Base-by-base conservation (phyloP, 2,329 filamentous ascomycete genomes). In the Emergomyces africanus region DNA sequence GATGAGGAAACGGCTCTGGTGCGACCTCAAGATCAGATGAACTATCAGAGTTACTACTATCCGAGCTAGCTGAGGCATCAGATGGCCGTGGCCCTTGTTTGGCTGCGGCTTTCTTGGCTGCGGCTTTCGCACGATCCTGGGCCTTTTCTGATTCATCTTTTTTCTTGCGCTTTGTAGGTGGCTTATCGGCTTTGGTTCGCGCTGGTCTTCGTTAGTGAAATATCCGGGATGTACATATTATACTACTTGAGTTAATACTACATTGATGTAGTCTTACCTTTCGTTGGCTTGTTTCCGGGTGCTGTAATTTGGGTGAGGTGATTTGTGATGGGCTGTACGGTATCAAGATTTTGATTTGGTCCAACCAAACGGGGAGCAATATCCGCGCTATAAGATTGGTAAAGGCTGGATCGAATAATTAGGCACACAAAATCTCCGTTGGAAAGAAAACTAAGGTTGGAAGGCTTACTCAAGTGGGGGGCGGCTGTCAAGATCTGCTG, bases 1-100 rank as follows among this genome's bases (percentile, higher is more conserved):
- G 79, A 8, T 84, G 69, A 25, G 83, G 83, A 18, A 80, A 81
- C 18, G 75, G 71, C 61, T 84, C 81, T 18, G 58, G 75, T 58
- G 80, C 78, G 57, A 76, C 71, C 58, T 83, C 81, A 57, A 79
- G 74, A 23, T 75, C 72, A 1, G 80, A 79, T 33, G 79, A 79
- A 44, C 74, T 71, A 62, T 81, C 64, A 71, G 77, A 64, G 71
- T 64, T 81, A 54, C 79, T 78, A 60, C 81, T 78, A 18, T 71
- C 73, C 3, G 79, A 79, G 55, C 70, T 75, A 12, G 74, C 74
- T 54, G 77, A 78, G 28, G 74, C 74, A 48, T 75, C 74, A 20
- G 66, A 63, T 55, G 65, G 71, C 58, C 71, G 72, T 23, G 55
- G 49, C 15, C 58, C 50, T 12, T 53, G 25, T 61, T 71, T 70